phyloP scores from a whole-genome alignment of 1,284 basidiomycete genomes.

The Ganoderma lucidum region DNA sequence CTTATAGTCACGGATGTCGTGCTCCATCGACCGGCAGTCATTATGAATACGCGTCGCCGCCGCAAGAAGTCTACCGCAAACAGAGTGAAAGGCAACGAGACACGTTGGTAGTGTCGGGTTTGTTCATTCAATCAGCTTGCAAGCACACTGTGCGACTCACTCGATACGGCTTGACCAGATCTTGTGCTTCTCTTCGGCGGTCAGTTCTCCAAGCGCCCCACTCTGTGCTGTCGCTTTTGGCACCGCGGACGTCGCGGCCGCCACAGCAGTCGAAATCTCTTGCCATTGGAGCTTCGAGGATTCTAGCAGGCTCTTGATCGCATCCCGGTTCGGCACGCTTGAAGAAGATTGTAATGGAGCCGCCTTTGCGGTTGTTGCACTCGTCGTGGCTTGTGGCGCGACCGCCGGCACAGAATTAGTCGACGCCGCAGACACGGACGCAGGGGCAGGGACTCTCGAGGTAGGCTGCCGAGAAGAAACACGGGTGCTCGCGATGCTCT shows the following conservation, averaged over 20 bases:
- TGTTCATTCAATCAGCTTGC: neutral
- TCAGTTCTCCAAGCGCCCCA: conserved; percentile 6
- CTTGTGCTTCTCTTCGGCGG: conserved; percentile 25
- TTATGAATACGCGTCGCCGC: conserved; percentile 23
- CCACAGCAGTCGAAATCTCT: conserved; percentile 29
- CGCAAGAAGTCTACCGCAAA: conserved; percentile 24
- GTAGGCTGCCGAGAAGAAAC: conserved; percentile 17
- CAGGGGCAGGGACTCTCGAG: conserved; percentile 8
- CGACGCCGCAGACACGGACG: neutral
- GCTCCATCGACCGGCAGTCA: conserved; percentile 29
- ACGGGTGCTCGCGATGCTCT: conserved; percentile 29
- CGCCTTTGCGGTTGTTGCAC: neutral
- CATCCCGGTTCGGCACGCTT: conserved; percentile 15
- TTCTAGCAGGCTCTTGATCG: conserved; percentile 25
- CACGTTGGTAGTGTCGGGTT: neutral
- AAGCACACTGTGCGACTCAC: conserved; percentile 22
- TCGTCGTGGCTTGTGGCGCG: neutral
- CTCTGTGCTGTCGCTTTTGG: conserved; percentile 9
- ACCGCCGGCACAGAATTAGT: neutral
- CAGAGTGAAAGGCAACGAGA: neutral
- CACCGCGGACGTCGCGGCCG: conserved; percentile 24
- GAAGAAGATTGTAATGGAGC: neutral
- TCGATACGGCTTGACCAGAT: conserved; percentile 32
- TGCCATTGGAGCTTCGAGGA: conserved; percentile 25
- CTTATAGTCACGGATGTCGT: conserved; percentile 29